phyloP scores from a whole-genome alignment of 345 rosid species.

The Chamaenerion angustifolium region DNA sequence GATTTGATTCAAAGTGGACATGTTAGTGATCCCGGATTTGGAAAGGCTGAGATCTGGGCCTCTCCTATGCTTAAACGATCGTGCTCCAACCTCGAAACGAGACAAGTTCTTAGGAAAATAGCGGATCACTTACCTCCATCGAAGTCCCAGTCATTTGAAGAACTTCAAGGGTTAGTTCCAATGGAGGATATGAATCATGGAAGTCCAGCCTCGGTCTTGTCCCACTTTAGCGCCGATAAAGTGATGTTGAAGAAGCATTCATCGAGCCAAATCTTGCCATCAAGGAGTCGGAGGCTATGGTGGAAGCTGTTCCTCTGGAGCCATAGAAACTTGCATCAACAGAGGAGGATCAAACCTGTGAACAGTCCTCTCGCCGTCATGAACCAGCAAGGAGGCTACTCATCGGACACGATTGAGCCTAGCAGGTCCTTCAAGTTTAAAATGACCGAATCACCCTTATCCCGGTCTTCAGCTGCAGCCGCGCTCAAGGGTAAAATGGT shows the following conservation, averaged over 20 bases:
- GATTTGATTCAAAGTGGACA: constrained; percentile 39
- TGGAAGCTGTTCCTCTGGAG: constrained; percentile 95
- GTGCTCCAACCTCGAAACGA: constrained; percentile 58
- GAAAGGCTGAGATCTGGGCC: constrained; percentile 40
- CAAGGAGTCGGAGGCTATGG: constrained; percentile 67
- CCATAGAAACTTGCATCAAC: constrained; percentile 54
- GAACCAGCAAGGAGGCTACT: constrained; percentile 72
- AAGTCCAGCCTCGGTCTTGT: constrained; percentile 36
- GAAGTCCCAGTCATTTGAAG: constrained; percentile 26
- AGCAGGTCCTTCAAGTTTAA: constrained; percentile 16
- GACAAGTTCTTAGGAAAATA: constrained; percentile 24
- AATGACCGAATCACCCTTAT: constrained; percentile 30
- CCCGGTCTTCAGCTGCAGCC: constrained; percentile 14
- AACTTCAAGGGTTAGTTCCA: constrained; percentile 13
- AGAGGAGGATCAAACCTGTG: too few relatives aligned
- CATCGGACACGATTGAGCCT: constrained; percentile 66
- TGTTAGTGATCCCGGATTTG: constrained; percentile 73
- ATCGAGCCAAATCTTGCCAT: constrained; percentile 82
- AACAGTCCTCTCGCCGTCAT: constrained; percentile 2
- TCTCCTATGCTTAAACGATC: constrained; percentile 69
- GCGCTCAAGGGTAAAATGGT: too few relatives aligned
- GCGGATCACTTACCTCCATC: constrained; percentile 21
- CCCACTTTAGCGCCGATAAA: constrained; percentile 63
- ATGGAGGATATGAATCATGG: constrained; percentile 13
- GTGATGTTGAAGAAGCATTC: constrained; percentile 92